These are phyloP conservation scores for Ascochyta clinopodiicola DNA, from an alignment of 2,329 filamentous ascomycete species.

Conservation along the genomic window DNA sequence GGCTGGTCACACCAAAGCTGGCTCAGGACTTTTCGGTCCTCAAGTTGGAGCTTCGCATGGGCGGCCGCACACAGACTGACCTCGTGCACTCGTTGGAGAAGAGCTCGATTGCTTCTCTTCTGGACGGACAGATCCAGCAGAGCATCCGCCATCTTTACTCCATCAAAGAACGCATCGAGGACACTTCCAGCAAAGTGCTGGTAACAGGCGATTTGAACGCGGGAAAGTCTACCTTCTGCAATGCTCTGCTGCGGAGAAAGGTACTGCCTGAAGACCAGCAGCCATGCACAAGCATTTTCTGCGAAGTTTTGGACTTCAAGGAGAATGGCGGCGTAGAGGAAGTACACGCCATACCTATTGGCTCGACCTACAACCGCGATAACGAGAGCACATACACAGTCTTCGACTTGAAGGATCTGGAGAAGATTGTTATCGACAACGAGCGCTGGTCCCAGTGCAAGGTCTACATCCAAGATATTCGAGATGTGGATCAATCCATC, in stretches of 20 bases:
- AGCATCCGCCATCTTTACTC: conserved; percentile 89
- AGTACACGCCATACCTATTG: conserved; percentile 91
- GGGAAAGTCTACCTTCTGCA: conserved; percentile 98
- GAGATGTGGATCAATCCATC: conserved; percentile 88
- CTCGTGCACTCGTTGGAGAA: conserved; percentile 95
- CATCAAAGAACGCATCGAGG: conserved; percentile 91
- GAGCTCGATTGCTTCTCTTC: conserved; percentile 82
- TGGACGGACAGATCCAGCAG: conserved; percentile 93
- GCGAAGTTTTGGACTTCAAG: conserved; percentile 89
- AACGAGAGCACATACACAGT: conserved; percentile 96
- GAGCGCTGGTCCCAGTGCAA: conserved; percentile 93
- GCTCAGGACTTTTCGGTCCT: conserved; percentile 95
- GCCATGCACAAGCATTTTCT: conserved; percentile 97
- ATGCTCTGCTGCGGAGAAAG: conserved; percentile 91
- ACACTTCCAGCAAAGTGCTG: conserved; percentile 95
- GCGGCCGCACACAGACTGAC: conserved; percentile 83
- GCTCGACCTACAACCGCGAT: conserved; percentile 79
- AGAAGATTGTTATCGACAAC: conserved; percentile 89
- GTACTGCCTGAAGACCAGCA: conserved; percentile 96
- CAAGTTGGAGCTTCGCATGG: conserved; percentile 92
- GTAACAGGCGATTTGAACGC: conserved; percentile 96
- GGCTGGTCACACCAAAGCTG: conserved; percentile 88
- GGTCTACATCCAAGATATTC: conserved; percentile 90
- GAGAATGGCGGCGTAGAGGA: conserved; percentile 93
- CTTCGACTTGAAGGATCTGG: conserved; percentile 76